Evolutionary conservation across 2,329 filamentous ascomycete genomes (phyloP), one percentile per base, ranked within the genome.

Genomic region (Colletotrichum simmondsii): DNA sequence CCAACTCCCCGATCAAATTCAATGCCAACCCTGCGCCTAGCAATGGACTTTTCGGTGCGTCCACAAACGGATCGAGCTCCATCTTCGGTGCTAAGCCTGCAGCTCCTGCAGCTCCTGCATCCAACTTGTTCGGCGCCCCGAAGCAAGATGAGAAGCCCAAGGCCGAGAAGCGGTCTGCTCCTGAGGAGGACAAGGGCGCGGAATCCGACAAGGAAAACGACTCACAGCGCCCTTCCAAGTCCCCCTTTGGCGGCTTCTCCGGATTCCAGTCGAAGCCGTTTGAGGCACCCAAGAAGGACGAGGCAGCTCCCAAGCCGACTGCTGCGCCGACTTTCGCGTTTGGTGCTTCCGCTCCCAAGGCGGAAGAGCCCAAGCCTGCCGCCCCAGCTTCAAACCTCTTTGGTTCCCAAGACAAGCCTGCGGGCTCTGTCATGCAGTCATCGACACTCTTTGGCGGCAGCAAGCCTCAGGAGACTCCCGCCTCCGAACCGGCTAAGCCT

Each of bases 1-100:
- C 84, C 10, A 81, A 84, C 68, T 84, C 81, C 1, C 88, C 89
- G 2, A 88, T 91, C 78, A 90, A 90, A 77, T 90, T 90, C 77
- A 84, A 84, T 14, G 80, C 84, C 56, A 73, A 79, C 62, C 77
- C 79, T 22, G 69, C 79, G 12, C 77, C 69, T 71, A 52, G 37
- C 57, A 46, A 62, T 8, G 54, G 59, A 14, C 35, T 72, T 66
- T 59, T 81, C 68, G 59, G 72, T 56, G 75, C 65, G 75, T 76
- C 67, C 28, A 76, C 80, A 32, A 77, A 76, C 46, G 77, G 79
- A 60, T 75, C 79, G 65, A 80, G 77, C 71, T 80, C 80, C 46
- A 71, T 83, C 32, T 84, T 85, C 56, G 77, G 81, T n/a, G 72
- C 81, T 10, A 84, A 86, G 76, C 78, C 81, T 30, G 75, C 79